Percentiles rank a stretch among this genome's conserved stretches.
Evolutionary conservation across 768 basidiomycete species (phyloP).

Genomic region (Xerocomellus chrysenteron): DNA sequence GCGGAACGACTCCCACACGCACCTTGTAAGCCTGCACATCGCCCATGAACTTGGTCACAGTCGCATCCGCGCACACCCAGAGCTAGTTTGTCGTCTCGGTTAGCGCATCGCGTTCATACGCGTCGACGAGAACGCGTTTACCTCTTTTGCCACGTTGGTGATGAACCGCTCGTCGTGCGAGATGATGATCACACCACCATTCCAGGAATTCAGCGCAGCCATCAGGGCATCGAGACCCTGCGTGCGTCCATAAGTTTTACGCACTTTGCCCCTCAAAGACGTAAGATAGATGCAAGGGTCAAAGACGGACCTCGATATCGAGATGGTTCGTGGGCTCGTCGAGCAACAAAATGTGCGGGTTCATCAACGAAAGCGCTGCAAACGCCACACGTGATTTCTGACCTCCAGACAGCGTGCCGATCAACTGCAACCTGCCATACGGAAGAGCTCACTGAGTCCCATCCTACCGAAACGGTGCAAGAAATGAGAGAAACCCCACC

Average conservation of each 20-base stretch:
- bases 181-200: conserved; percentile 89
- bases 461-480: neutral
- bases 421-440: conserved; percentile 66
- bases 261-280: neutral
- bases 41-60: conserved; percentile 79
- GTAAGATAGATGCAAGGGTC: neutral
- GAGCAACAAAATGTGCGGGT: conserved; percentile 88
- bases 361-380: conserved; percentile 78
- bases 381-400: conserved; percentile 97
- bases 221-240: conserved; percentile 95
- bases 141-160: conserved; percentile 84
- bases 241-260: conserved; percentile 1
- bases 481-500: conserved; percentile 43
- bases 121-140: conserved; percentile 21
- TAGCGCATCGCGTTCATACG: neutral
- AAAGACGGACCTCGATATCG: conserved; percentile 76
- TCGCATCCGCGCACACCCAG: conserved; percentile 89
- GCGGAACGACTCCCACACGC: conserved; percentile 6
- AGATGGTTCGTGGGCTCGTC: conserved; percentile 98
- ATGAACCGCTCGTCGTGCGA: conserved; percentile 97
- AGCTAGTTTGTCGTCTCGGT: conserved; percentile 46
- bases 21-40: conserved; percentile 94
- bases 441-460: neutral
- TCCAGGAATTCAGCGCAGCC: conserved; percentile 75
- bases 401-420: conserved; percentile 91